phyloP scores from a whole-genome alignment of 495 filamentous ascomycete genomes.

The Neurospora sp. region DNA sequence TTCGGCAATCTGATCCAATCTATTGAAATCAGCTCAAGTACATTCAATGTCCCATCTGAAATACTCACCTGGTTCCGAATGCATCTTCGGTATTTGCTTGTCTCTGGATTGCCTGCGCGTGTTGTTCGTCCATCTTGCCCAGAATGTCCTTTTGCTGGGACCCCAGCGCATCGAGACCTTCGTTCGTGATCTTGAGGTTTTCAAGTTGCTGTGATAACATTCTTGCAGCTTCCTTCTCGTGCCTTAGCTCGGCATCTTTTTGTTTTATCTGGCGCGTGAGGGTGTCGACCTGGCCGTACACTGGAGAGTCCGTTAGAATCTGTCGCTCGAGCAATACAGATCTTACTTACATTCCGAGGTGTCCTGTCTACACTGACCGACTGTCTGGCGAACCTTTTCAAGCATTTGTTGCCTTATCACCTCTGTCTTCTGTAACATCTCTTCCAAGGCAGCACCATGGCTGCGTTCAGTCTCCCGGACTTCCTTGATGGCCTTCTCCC shows the following conservation, averaged over 20 bases:
- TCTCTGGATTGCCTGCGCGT: conserved; percentile 2
- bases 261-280: conserved; percentile 15
- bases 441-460: conserved; percentile 13
- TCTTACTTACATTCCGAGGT: conserved; percentile 18
- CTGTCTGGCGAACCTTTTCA: conserved; percentile 18
- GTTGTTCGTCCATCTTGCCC: conserved; percentile 16
- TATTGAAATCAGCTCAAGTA: not conserved
- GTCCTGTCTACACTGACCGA: conserved; percentile 17
- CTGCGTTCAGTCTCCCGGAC: conserved; percentile 11
- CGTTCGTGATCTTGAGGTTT: conserved; percentile 16
- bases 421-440: conserved; percentile 19
- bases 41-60: not conserved
- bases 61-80: conserved; percentile 1
- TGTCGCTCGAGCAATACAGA: not conserved
- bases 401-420: conserved; percentile 20
- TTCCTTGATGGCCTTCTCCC: conserved; percentile 14
- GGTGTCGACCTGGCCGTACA: conserved; percentile 15
- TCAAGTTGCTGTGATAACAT: conserved; percentile 18
- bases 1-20: conserved; percentile 5
- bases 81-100: conserved; percentile 3
- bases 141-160: conserved; percentile 23
- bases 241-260: conserved; percentile 20
- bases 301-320: conserved; percentile 10
- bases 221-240: conserved; percentile 14
- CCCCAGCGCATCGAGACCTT: conserved; percentile 16